Percentiles rank a stretch among this genome's conserved stretches.
phyloP scores from a whole-genome alignment of 768 basidiomycete genomes.

The Neoboletus brunneissimus region DNA sequence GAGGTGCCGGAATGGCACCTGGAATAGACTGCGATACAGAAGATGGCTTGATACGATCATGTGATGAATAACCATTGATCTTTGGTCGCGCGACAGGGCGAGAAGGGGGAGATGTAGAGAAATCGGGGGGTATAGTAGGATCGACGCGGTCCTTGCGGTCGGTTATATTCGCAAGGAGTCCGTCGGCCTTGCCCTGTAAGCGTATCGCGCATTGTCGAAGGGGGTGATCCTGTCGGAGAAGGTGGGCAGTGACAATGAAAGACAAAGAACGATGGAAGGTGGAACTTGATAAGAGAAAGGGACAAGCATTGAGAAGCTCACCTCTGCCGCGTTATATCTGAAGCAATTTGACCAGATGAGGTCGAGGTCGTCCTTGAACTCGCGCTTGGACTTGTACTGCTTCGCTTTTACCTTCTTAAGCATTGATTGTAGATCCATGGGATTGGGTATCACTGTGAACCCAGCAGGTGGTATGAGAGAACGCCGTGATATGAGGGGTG shows the following conservation, averaged over 20 bases:
- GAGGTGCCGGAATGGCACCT: neutral
- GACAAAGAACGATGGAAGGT: neutral
- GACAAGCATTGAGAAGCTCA: constrained; percentile 38
- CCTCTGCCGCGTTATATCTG: constrained; percentile 88
- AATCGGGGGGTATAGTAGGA: constrained; percentile 55
- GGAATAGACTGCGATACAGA: constrained; percentile 20
- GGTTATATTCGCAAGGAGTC: constrained; percentile 82
- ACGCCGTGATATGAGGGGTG: neutral
- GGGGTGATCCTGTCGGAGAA: constrained; percentile 68
- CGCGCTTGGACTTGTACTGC: constrained; percentile 88
- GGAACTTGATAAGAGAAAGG: neutral
- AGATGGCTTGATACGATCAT: constrained; percentile 22
- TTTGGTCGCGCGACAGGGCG: constrained; percentile 40
- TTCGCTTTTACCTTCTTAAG: constrained; percentile 90
- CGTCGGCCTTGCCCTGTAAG: constrained; percentile 80
- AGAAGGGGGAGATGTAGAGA: constrained; percentile 30
- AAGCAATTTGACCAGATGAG: constrained; percentile 97
- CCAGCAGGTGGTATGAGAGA: constrained; percentile 3
- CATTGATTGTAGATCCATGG: constrained; percentile 96
- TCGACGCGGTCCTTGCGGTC: constrained; percentile 82
- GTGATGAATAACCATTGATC: constrained; percentile 39
- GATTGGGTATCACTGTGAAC: constrained; percentile 77
- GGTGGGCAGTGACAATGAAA: neutral
- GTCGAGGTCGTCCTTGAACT: constrained; percentile 92
- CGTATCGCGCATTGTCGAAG: constrained; percentile 78